These are phyloP conservation scores for Angophora floribunda DNA, from an alignment of 345 rosid genomes.

Conservation along the genomic window DNA sequence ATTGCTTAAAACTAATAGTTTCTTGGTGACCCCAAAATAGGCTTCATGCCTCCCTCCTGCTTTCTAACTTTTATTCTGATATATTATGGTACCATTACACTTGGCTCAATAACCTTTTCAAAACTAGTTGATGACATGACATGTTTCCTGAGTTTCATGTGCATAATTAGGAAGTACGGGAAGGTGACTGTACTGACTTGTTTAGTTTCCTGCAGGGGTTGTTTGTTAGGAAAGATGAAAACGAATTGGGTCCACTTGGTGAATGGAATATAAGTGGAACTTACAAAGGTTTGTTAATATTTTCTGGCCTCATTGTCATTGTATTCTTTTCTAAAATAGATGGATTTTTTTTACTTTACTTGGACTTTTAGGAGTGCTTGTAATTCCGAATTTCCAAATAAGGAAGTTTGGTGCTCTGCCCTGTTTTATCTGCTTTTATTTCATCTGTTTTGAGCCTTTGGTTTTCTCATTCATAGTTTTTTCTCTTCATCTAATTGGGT, in stretches of 20 bases:
- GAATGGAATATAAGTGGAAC: constrained; percentile 98
- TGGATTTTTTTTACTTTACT: not conserved
- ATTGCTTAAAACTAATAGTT: not conserved
- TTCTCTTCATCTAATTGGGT: not conserved
- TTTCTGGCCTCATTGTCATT: not conserved
- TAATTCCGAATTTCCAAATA: not conserved
- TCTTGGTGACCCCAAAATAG: not conserved
- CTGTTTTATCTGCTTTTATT: not conserved
- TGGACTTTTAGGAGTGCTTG: not conserved
- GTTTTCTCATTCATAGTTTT: not conserved
- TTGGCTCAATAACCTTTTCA: not conserved
- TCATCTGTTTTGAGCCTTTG: not conserved
- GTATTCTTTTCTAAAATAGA: not conserved
- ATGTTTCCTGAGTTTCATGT: not conserved
- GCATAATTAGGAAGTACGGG: not conserved
- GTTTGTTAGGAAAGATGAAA: constrained; percentile 49
- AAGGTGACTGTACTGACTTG: not conserved
- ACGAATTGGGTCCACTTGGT: constrained; percentile 57
- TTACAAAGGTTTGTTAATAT: constrained; percentile 64
- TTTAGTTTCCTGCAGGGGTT: constrained; percentile 60
- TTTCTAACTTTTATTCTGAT: not conserved
- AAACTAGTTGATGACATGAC: not conserved
- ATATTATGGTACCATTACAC: not conserved
- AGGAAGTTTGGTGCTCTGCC: not conserved
- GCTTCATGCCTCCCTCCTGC: not conserved